Base-by-base conservation (phyloP, 1,284 basidiomycete genomes). In the Malassezia brasiliensis region DNA sequence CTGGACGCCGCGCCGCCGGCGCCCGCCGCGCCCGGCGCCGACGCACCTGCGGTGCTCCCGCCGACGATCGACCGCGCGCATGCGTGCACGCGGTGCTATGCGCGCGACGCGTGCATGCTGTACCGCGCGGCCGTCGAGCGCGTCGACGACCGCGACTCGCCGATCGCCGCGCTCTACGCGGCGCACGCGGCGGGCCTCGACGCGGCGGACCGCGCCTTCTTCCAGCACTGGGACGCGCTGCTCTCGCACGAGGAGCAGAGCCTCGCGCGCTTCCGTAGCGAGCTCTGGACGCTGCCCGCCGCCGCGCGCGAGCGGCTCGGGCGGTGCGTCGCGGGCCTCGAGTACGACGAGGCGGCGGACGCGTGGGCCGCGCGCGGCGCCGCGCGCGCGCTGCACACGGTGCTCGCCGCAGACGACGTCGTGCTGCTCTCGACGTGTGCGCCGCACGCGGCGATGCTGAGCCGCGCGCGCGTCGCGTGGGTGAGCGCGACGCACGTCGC, bases 241-340 rank as follows among this genome's bases (percentile, higher is more conserved):
- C 80, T 98, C 52, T 81, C 86, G 1, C 77, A 91, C 17, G 94
- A 98, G 73, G 94, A 98, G 70, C 83, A 85, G 56, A 90, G 94
- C 64, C 79, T 87, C 10, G 77, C 84, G 11, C 81, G 85, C 14
- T 87, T 88, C 76, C 83, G 85, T 63, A 87, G 87, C 60, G 91
- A 98, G 69, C 79, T 98, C 8, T 99, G 93, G 93, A 93, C 88
- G 0, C 83, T 94, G 81, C 81, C 82, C 6, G 88, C 89, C 0
- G 77, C 76, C 3, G 84, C 88, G 63, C 81, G 94, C 42, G 87
- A 91, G 72, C 79, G 78, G 51, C 81, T 47, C 2, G 77, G 77
- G 2, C 65, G 73, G 20, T 73, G 76, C 19, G 61, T 76, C 11
- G 68, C 74, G 47, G 77, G 77, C 53, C 79, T 79, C 61, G 56